phyloP scores from a whole-genome alignment of 2,329 filamentous ascomycete genomes.

The Simplicillium sp. region DNA sequence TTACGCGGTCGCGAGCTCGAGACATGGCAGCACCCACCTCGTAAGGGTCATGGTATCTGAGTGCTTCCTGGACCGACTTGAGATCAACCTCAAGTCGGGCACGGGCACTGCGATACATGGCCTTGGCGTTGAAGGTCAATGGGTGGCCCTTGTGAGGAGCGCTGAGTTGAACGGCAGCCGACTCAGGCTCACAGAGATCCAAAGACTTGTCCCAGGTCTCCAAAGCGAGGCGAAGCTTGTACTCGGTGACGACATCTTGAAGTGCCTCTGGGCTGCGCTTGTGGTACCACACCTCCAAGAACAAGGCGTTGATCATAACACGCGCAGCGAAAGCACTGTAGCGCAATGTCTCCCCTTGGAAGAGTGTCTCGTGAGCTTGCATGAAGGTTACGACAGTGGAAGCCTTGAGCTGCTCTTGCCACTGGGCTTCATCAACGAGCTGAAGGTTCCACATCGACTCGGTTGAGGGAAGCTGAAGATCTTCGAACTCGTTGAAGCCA shows the following conservation, averaged over 20 bases:
- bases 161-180: slow-evolving; percentile 77
- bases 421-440: slow-evolving; percentile 66
- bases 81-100: slow-evolving; percentile 89
- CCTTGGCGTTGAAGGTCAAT: slow-evolving; percentile 95
- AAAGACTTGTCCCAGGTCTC: slow-evolving; percentile 99
- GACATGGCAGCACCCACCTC: slow-evolving; percentile 97
- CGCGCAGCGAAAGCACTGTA: slow-evolving; percentile 97
- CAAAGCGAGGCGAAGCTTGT: slow-evolving; percentile 88
- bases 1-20: slow-evolving; percentile 83
- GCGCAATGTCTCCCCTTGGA: slow-evolving; percentile 80
- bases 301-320: slow-evolving; percentile 97
- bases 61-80: slow-evolving; percentile 89
- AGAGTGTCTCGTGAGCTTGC: slow-evolving; percentile 88
- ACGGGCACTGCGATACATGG: slow-evolving; percentile 89
- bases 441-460: slow-evolving; percentile 92
- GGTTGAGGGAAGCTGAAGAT: slow-evolving; percentile 82
- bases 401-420: slow-evolving; percentile 67
- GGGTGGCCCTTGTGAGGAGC: slow-evolving; percentile 94
- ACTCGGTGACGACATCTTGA: slow-evolving; percentile 95
- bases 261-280: slow-evolving; percentile 96
- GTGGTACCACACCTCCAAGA: slow-evolving; percentile 98
- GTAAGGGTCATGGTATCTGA: slow-evolving; percentile 94
- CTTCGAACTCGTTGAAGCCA: slow-evolving; percentile 96
- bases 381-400: slow-evolving; percentile 78
- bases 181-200: slow-evolving; percentile 86